These are phyloP conservation scores for Ophidiomyces ophidiicola DNA, from an alignment of 2,329 filamentous ascomycete genomes.

Conservation along the genomic window DNA sequence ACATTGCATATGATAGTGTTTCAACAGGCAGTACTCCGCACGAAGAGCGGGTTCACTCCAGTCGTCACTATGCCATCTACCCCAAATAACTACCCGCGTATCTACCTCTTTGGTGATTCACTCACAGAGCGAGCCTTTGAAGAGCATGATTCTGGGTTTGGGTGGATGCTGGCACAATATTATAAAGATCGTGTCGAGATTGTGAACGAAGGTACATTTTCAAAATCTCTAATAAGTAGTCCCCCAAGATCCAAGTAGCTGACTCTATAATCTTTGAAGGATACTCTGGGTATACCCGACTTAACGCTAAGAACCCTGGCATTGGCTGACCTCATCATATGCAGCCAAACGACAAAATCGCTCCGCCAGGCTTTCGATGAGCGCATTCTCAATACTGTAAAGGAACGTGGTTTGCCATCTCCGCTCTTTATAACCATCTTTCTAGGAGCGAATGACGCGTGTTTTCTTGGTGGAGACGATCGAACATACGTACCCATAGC, in stretches of 20 bases:
- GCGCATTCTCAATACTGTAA: slow-evolving; percentile 10
- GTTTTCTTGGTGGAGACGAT: slow-evolving; percentile 16
- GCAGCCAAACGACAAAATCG: slow-evolving; percentile 14
- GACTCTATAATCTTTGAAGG: too few species aligned
- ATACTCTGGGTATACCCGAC: slow-evolving; percentile 13
- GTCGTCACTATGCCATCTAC: too few species aligned
- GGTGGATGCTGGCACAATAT: slow-evolving; percentile 15
- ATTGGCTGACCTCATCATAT: background rate
- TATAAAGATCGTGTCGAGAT: slow-evolving; percentile 17
- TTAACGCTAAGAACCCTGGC: too few species aligned
- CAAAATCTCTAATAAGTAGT: too few species aligned
- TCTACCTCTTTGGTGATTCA: slow-evolving; percentile 19
- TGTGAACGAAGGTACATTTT: slow-evolving; percentile 15
- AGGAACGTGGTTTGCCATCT: slow-evolving; percentile 14
- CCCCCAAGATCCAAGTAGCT: background rate
- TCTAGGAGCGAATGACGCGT: slow-evolving; percentile 32
- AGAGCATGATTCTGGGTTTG: slow-evolving; percentile 15
- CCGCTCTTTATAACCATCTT: slow-evolving; percentile 32
- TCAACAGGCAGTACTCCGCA: too few species aligned
- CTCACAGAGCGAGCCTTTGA: slow-evolving; percentile 16
- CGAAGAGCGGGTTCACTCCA: too few species aligned
- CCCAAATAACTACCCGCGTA: slow-evolving; percentile 15
- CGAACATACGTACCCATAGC: slow-evolving; percentile 24
- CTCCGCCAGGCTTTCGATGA: slow-evolving; percentile 13
- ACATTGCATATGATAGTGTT: too few species aligned